Conservation (phyloP, 176 grass and related monocot genomes). For the Musa beccarii region DNA sequence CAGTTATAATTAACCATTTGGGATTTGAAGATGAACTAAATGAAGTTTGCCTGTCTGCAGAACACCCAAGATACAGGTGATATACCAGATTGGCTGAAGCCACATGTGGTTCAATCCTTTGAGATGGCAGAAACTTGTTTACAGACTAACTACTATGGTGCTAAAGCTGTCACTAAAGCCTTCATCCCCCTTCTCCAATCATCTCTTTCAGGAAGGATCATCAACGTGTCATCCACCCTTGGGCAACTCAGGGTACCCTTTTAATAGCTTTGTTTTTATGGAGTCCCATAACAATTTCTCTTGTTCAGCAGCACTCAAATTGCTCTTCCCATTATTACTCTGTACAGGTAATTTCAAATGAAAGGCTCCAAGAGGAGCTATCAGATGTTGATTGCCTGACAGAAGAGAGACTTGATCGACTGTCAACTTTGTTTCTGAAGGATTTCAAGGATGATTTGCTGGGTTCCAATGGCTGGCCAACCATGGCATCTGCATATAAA, state of each 20-base stretch:
- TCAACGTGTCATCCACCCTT: slow-evolving; percentile 43
- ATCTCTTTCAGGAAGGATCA: slow-evolving; percentile 35
- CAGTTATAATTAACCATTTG: background rate
- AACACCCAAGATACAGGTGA: background rate
- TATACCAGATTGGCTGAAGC: slow-evolving; percentile 12
- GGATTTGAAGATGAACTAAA: background rate
- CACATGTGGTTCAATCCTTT: slow-evolving; percentile 12
- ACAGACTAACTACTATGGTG: slow-evolving; percentile 57
- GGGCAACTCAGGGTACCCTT: slow-evolving; percentile 18
- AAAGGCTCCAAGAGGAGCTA: slow-evolving; percentile 39
- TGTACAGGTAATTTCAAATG: slow-evolving; percentile 28
- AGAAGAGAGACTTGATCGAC: slow-evolving; percentile 33
- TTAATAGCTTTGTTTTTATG: background rate
- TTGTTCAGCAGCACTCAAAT: background rate
- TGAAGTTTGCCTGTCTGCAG: background rate
- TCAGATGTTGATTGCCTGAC: slow-evolving; percentile 27
- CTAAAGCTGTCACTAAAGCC: slow-evolving; percentile 30
- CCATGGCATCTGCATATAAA: slow-evolving; percentile 29
- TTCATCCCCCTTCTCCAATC: slow-evolving; percentile 40
- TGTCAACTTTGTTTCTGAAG: slow-evolving; percentile 31
- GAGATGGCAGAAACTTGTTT: slow-evolving; percentile 25
- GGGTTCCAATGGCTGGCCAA: slow-evolving; percentile 30
- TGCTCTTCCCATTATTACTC: background rate
- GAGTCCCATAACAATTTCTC: background rate
- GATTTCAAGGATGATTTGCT: slow-evolving; percentile 30